Evolutionary conservation across 2,329 filamentous ascomycete genomes (phyloP).

Genomic region (Fusarium tanahbumbuense): DNA sequence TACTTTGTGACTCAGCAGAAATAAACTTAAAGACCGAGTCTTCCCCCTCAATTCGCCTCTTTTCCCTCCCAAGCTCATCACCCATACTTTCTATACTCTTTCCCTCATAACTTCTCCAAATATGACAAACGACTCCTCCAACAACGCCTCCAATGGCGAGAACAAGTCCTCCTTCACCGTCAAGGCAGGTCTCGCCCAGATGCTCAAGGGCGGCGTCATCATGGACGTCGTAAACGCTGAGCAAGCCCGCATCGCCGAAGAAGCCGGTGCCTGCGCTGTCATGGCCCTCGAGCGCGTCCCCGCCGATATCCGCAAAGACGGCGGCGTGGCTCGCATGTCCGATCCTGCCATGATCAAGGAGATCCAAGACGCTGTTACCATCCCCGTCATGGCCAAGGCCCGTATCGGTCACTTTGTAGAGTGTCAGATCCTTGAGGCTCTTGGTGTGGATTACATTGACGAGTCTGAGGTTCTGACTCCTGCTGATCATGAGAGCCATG

Average conservation of each 20-base stretch:
- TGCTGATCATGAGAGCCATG: slow-evolving; percentile 89
- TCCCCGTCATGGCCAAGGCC: slow-evolving; percentile 99
- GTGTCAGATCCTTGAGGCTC: slow-evolving; percentile 95
- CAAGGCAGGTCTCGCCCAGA: slow-evolving; percentile 95
- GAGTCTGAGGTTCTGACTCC: slow-evolving; percentile 98
- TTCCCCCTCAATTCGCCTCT: slow-evolving; percentile 3
- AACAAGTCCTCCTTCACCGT: slow-evolving; percentile 76
- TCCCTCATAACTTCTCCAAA: neutral
- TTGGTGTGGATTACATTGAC: slow-evolving; percentile 97
- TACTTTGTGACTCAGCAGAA: slow-evolving; percentile 24
- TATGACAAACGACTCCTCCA: slow-evolving; percentile 52
- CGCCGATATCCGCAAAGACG: slow-evolving; percentile 91
- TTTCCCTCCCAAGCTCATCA: neutral
- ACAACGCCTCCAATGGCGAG: slow-evolving; percentile 48
- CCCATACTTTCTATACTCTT: no score
- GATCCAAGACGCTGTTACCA: slow-evolving; percentile 94
- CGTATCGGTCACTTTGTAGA: slow-evolving; percentile 98
- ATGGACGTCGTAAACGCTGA: slow-evolving; percentile 98
- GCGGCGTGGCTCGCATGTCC: slow-evolving; percentile 96
- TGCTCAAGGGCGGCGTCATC: slow-evolving; percentile 99
- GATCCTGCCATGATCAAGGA: slow-evolving; percentile 94
- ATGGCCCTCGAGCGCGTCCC: slow-evolving; percentile 99
- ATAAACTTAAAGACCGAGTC: slow-evolving; percentile 16
- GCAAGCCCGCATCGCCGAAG: slow-evolving; percentile 96
- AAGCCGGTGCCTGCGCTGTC: slow-evolving; percentile 94